Evolutionary conservation across 495 filamentous ascomycete genomes (phyloP).

Genomic region (Sporormia fimetaria): DNA sequence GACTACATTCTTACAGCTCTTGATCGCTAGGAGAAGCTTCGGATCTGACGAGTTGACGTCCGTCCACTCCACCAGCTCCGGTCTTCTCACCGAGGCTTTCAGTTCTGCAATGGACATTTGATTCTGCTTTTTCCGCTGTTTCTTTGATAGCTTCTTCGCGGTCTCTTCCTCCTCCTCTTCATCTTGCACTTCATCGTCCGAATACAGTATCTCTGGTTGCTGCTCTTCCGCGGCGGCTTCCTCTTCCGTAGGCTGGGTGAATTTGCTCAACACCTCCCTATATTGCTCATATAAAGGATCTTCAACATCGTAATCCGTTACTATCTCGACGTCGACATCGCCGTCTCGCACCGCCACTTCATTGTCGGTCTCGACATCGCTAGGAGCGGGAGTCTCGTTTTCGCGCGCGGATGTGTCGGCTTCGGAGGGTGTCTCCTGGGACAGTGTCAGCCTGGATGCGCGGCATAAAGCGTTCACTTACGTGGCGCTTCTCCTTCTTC

Average conservation of each 20-base stretch:
- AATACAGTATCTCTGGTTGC: conserved; percentile 78
- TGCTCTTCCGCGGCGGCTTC: conserved; percentile 55
- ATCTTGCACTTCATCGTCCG: conserved; percentile 80
- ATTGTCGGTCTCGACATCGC: conserved; percentile 1
- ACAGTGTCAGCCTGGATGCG: conserved; percentile 1
- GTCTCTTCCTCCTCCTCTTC: conserved; percentile 64
- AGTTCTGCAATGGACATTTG: conserved; percentile 91
- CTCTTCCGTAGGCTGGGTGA: conserved; percentile 42
- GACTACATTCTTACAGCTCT: conserved; percentile 88
- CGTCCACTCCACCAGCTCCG: conserved; percentile 95
- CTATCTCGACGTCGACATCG: conserved; percentile 30
- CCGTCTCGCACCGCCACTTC: conserved; percentile 25
- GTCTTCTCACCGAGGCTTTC: conserved; percentile 80
- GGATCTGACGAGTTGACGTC: conserved; percentile 90
- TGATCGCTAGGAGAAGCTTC: conserved; percentile 81
- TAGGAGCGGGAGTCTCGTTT: conserved; percentile 7
- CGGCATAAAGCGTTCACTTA: conserved; percentile 1
- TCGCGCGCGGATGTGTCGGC: conserved; percentile 3
- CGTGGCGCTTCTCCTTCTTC: conserved; percentile 27
- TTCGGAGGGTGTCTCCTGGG: conserved; percentile 8
- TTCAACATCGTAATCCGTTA: conserved; percentile 42
- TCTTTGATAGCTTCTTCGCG: conserved; percentile 70
- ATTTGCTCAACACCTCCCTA: conserved; percentile 67
- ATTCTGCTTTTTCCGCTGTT: conserved; percentile 78
- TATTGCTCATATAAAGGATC: conserved; percentile 76